Percentiles rank a stretch among this genome's conserved stretches.
These are phyloP conservation scores for Beta lomatogona DNA, from an alignment of 179 eudicot species.

Conservation along the genomic window DNA sequence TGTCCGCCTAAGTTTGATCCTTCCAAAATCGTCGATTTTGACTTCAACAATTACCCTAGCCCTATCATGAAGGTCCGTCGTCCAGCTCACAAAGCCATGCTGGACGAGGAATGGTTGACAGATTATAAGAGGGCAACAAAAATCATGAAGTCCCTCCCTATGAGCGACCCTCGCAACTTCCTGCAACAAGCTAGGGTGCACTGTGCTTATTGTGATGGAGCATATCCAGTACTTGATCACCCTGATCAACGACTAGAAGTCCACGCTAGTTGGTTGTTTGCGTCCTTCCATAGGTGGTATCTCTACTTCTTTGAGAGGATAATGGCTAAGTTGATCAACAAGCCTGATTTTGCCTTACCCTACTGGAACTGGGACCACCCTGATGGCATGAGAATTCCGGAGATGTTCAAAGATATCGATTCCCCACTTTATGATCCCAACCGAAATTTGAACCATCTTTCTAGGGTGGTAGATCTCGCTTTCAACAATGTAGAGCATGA, in stretches of 20 bases:
- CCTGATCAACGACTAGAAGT: neutral
- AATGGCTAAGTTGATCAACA: conserved; percentile 3
- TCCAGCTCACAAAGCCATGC: conserved; percentile 19
- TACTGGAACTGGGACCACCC: conserved; percentile 29
- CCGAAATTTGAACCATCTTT: neutral
- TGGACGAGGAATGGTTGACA: neutral
- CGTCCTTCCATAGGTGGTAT: conserved; percentile 22
- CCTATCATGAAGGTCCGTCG: conserved; percentile 3
- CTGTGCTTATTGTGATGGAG: conserved; percentile 29
- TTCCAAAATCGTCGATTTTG: neutral
- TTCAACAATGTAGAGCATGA: neutral
- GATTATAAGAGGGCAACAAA: conserved; percentile 5
- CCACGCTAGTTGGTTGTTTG: conserved; percentile 14
- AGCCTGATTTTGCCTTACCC: conserved; percentile 12
- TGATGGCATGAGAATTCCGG: conserved; percentile 16
- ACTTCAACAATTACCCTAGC: conserved; percentile 1
- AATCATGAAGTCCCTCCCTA: conserved; percentile 10
- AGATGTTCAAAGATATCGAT: neutral
- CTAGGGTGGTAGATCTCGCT: neutral
- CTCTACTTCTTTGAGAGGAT: conserved; percentile 28
- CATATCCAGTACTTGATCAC: neutral
- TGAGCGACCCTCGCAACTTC: conserved; percentile 16
- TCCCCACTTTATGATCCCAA: neutral
- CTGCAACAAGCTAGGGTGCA: conserved; percentile 18
- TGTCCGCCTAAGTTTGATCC: conserved; percentile 9